Conservation (phyloP, 2,329 filamentous ascomycete species). For the Cytospora mali region DNA sequence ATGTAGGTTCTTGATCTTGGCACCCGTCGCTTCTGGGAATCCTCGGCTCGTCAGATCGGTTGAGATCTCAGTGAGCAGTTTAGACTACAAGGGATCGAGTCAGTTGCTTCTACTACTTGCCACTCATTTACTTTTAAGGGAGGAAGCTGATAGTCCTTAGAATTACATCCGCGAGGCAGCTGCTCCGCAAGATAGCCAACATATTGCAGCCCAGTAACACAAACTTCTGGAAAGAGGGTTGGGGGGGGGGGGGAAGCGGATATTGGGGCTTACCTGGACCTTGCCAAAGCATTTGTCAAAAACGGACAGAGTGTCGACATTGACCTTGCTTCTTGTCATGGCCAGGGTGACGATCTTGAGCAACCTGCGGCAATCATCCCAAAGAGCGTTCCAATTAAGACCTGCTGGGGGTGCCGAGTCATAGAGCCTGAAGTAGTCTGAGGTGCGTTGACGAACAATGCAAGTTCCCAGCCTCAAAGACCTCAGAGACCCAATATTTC, state of each 20-base stretch:
- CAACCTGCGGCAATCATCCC: conserved; percentile 13
- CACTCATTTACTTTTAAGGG: no score
- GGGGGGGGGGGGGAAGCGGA: no score
- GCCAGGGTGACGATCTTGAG: conserved; percentile 1
- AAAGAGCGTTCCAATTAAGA: conserved; percentile 15
- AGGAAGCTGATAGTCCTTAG: neutral
- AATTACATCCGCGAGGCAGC: neutral
- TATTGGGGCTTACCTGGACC: neutral
- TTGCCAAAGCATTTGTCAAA: conserved; percentile 11
- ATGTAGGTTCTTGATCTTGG: conserved; percentile 2
- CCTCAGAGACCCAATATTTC: neutral
- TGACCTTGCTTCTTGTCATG: conserved; percentile 4
- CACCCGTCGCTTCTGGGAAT: neutral
- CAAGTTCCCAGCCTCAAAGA: neutral
- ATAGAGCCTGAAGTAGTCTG: no score
- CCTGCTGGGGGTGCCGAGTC: no score
- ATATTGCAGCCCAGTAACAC: neutral
- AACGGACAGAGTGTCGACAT: conserved; percentile 1
- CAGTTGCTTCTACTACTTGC: neutral
- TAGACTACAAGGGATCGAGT: neutral
- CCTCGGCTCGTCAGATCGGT: neutral
- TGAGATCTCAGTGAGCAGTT: neutral
- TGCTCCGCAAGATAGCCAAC: neutral
- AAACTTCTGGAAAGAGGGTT: neutral
- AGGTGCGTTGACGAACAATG: neutral